A percentile compares a stretch with the other conserved stretches of the same genome.
These are phyloP conservation scores for Solanum okadae DNA, from an alignment of 257 asterid genomes.

Conservation along the genomic window DNA sequence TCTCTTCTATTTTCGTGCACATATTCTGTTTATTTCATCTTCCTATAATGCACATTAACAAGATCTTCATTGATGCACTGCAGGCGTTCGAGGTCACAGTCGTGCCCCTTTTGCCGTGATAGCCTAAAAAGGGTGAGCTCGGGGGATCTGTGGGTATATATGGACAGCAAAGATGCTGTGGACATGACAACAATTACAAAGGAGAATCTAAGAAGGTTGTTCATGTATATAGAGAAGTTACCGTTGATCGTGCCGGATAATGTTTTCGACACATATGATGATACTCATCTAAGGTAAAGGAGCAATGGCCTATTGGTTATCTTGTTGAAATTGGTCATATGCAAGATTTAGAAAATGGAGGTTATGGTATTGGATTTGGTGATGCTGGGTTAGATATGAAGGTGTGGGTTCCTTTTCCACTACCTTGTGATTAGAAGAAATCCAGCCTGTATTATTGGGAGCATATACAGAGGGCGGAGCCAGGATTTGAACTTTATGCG, in stretches of 20 bases:
- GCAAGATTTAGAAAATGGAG: not conserved
- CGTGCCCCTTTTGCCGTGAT: conserved; percentile 96
- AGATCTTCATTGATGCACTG: not conserved
- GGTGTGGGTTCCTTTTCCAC: not conserved
- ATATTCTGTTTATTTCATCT: not conserved
- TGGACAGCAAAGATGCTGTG: conserved; percentile 57
- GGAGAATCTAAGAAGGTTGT: conserved; percentile 89
- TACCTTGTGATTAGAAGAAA: not conserved
- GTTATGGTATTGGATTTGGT: not conserved
- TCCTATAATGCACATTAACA: not conserved
- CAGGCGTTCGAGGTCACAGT: conserved; percentile 88
- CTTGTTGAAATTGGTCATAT: not conserved
- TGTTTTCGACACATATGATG: conserved; percentile 66
- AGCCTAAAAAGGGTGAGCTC: conserved; percentile 82
- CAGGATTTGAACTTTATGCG: not conserved
- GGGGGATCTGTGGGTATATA: conserved; percentile 76
- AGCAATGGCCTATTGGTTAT: not conserved
- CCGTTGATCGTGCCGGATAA: conserved; percentile 70
- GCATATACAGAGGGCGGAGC: not conserved
- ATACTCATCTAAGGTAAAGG: conserved; percentile 60
- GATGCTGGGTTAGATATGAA: not conserved
- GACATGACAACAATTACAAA: conserved; percentile 61
- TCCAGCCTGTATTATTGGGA: not conserved
- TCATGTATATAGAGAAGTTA: conserved; percentile 75
- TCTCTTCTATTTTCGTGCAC: not conserved